phyloP scores from a whole-genome alignment of 2,329 filamentous ascomycete genomes.

The Daldinia sp. region DNA sequence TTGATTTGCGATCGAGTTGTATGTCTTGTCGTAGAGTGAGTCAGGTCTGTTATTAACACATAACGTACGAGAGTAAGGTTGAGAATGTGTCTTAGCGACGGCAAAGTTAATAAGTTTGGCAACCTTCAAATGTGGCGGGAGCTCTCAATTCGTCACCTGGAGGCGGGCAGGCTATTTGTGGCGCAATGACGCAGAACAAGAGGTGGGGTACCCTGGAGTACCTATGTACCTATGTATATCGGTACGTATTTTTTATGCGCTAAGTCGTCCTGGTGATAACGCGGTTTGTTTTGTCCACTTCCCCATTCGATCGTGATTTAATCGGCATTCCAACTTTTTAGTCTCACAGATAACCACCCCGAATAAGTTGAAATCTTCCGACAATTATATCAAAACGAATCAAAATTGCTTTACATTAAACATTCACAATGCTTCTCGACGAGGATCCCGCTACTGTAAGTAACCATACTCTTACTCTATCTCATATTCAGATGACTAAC shows the following conservation, averaged over 20 bases:
- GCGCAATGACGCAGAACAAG: slow-evolving; percentile 45
- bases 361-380: not conserved
- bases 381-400: not conserved
- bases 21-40: not conserved
- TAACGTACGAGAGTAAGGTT: slow-evolving; percentile 3
- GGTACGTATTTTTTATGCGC: not conserved
- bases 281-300: slow-evolving; percentile 47
- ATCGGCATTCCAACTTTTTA: slow-evolving; percentile 2
- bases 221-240: not conserved
- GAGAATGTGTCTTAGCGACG: slow-evolving; percentile 11
- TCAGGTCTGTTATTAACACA: slow-evolving; percentile 1
- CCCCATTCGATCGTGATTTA: slow-evolving; percentile 32
- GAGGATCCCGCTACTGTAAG: slow-evolving; percentile 87
- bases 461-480: slow-evolving; percentile 46
- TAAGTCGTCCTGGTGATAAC: slow-evolving; percentile 50
- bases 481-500: slow-evolving; percentile 36
- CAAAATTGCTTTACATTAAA: not conserved
- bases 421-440: slow-evolving; percentile 85
- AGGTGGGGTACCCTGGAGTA: not conserved
- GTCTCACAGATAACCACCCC: not conserved
- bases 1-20: not conserved
- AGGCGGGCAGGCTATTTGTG: slow-evolving; percentile 21
- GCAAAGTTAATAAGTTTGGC: slow-evolving; percentile 25
- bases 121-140: slow-evolving; percentile 40
- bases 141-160: slow-evolving; percentile 30